Conservation (phyloP, 2,329 filamentous ascomycete genomes). For the Ustilaginoidea virens region DNA sequence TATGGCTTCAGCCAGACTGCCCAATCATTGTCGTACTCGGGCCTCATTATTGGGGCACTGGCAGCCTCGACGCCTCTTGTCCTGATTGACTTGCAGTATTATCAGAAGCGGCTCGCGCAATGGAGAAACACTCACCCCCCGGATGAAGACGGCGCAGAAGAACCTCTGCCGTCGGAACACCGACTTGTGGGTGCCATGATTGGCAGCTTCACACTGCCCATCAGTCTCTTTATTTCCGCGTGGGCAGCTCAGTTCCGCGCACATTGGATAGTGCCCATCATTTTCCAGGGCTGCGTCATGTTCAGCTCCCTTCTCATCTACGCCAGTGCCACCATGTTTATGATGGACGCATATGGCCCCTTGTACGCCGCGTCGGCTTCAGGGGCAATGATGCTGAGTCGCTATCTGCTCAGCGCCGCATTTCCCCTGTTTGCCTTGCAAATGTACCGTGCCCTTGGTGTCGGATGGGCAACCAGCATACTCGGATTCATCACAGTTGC, state of each 20-base stretch:
- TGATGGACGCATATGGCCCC: constrained; percentile 14
- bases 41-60: constrained; percentile 52
- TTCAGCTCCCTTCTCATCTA: constrained; percentile 13
- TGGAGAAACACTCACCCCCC: constrained; percentile 21
- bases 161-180: constrained; percentile 46
- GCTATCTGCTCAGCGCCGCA: constrained; percentile 42
- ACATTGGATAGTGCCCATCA: constrained; percentile 11
- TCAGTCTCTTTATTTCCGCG: constrained; percentile 53
- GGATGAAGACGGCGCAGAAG: constrained; percentile 23
- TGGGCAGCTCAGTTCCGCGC: constrained; percentile 33
- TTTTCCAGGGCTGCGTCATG: constrained; percentile 13
- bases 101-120: constrained; percentile 37
- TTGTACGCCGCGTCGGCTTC: constrained; percentile 13
- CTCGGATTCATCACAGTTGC: constrained; percentile 22
- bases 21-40: constrained; percentile 50
- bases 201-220: constrained; percentile 43
- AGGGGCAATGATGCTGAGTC: constrained; percentile 11
- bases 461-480: constrained; percentile 28
- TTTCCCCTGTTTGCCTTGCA: constrained; percentile 28
- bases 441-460: constrained; percentile 23
- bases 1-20: constrained; percentile 45
- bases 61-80: constrained; percentile 20
- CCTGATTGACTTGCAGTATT: constrained; percentile 36
- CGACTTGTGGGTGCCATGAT: constrained; percentile 46
- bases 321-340: constrained; percentile 13